Percentiles rank a stretch among this genome's conserved stretches.
Evolutionary conservation across 2,329 filamentous ascomycete species (phyloP).

Genomic region (Colletotrichum incanum): DNA sequence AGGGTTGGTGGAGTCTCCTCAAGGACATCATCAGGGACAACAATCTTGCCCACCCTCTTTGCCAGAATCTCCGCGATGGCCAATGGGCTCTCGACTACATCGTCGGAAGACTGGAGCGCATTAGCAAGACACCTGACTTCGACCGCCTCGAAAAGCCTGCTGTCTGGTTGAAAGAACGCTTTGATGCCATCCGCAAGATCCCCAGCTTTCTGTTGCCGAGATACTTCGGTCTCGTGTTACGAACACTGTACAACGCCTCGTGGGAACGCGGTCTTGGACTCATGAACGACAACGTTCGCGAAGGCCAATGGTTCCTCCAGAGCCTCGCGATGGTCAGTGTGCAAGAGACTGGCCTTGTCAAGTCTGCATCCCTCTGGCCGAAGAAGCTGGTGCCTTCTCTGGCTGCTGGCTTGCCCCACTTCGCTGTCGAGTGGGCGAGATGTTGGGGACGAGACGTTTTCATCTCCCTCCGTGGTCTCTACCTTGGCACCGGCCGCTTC

Average conservation of each 20-base stretch:
- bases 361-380: constrained; percentile 92
- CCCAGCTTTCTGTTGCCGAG: constrained; percentile 92
- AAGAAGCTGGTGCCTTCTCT: constrained; percentile 87
- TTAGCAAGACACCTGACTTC: constrained; percentile 75
- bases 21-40: constrained; percentile 89
- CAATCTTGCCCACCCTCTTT: constrained; percentile 92
- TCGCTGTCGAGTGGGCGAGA: constrained; percentile 92
- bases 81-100: constrained; percentile 95
- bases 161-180: constrained; percentile 86
- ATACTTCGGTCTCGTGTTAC: constrained; percentile 92
- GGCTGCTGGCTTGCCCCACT: constrained; percentile 94
- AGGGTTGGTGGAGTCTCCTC: constrained; percentile 97
- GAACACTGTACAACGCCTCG: constrained; percentile 89
- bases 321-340: constrained; percentile 91
- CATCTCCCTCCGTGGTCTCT: constrained; percentile 93
- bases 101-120: constrained; percentile 81
- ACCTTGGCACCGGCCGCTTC: constrained; percentile 90
- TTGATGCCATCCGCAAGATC: constrained; percentile 86
- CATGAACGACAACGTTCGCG: constrained; percentile 82
- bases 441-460: constrained; percentile 99
- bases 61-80: constrained; percentile 91
- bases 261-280: constrained; percentile 84
- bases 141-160: constrained; percentile 76
- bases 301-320: constrained; percentile 91
- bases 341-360: constrained; percentile 90